phyloP scores from a whole-genome alignment of 2,329 filamentous ascomycete genomes.

The Nemania sp. region DNA sequence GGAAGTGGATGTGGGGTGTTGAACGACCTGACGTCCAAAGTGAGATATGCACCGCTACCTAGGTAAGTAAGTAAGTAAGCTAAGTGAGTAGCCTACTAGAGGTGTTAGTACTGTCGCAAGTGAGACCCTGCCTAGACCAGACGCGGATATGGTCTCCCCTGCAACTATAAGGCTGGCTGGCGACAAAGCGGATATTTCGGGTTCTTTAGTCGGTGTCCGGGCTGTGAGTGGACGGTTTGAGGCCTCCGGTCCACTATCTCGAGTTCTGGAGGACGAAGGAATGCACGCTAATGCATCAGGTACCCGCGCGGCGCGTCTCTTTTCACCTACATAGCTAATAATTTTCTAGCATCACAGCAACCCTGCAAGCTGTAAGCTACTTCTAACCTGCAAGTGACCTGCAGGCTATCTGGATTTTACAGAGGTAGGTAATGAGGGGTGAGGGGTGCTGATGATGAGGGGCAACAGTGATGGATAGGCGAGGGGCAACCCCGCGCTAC shows the following conservation, averaged over 20 bases:
- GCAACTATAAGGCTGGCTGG: constrained; percentile 16
- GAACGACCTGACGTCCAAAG: constrained; percentile 23
- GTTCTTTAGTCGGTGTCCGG: not conserved
- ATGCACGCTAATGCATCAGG: constrained; percentile 27
- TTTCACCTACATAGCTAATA: not conserved
- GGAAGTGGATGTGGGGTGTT: constrained; percentile 3
- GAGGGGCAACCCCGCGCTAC: too few relatives aligned
- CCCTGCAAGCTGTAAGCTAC: not conserved
- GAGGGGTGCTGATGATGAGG: constrained; percentile 7
- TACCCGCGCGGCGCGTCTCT: constrained; percentile 23
- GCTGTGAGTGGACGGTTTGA: constrained; percentile 22
- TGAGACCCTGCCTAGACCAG: constrained; percentile 5
- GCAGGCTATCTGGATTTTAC: not conserved
- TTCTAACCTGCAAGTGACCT: not conserved
- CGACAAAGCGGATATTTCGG: constrained; percentile 20
- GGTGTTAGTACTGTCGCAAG: not conserved
- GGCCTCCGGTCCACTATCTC: constrained; percentile 25
- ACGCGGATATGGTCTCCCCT: not conserved
- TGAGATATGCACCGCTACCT: not conserved
- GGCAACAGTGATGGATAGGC: not conserved
- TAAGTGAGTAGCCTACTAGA: not conserved
- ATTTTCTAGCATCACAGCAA: not conserved
- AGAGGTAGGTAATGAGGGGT: not conserved
- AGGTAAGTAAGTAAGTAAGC: not conserved
- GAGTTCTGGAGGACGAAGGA: not conserved